These are phyloP conservation scores for Didymella glomerata DNA, from an alignment of 2,329 filamentous ascomycete genomes.

Conservation along the genomic window DNA sequence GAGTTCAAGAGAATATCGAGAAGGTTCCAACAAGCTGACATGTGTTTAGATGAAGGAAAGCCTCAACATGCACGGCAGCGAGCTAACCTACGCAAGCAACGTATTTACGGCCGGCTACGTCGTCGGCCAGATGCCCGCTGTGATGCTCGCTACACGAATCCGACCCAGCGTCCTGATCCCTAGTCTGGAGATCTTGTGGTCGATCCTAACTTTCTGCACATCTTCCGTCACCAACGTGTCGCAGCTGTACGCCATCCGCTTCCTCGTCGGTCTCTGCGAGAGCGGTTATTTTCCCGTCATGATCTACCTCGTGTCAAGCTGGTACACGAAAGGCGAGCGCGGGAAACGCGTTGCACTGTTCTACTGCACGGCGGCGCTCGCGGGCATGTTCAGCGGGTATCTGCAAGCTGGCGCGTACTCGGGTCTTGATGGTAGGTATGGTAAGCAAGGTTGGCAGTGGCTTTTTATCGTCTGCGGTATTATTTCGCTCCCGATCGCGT, in stretches of 20 bases:
- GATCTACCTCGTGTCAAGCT: slow-evolving; percentile 51
- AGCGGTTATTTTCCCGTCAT: slow-evolving; percentile 43
- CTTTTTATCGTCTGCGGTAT: slow-evolving; percentile 46
- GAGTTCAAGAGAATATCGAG: slow-evolving; percentile 1
- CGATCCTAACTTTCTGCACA: slow-evolving; percentile 33
- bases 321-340: slow-evolving; percentile 53
- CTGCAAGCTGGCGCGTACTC: slow-evolving; percentile 46
- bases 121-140: slow-evolving; percentile 40
- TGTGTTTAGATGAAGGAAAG: slow-evolving; percentile 39
- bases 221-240: slow-evolving; percentile 32
- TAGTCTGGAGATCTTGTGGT: slow-evolving; percentile 44
- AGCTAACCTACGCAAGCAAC: slow-evolving; percentile 43
- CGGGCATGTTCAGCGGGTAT: slow-evolving; percentile 48
- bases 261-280: slow-evolving; percentile 42
- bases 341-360: slow-evolving; percentile 46
- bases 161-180: slow-evolving; percentile 44
- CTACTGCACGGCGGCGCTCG: slow-evolving; percentile 43
- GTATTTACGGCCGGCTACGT: slow-evolving; percentile 44
- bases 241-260: slow-evolving; percentile 48
- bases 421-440: slow-evolving; percentile 38
- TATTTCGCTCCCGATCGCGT: slow-evolving; percentile 55
- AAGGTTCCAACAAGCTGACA: background rate
- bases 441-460: slow-evolving; percentile 41
- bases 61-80: slow-evolving; percentile 40
- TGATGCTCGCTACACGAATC: slow-evolving; percentile 37